Evolutionary conservation across 805 yeast genomes (phyloP).

Genomic region (Alloascoidea africana): DNA sequence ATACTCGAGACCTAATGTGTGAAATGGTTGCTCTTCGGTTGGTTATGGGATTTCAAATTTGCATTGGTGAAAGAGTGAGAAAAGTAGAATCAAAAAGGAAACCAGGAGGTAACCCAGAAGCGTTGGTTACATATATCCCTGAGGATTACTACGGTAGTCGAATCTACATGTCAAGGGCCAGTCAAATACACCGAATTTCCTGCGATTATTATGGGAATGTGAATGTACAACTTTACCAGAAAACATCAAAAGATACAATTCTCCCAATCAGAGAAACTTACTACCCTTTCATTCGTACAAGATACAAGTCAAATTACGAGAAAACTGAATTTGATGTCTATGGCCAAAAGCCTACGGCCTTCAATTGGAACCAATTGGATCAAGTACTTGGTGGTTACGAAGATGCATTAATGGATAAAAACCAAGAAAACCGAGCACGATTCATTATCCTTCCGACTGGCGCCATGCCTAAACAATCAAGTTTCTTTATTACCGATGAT

Average conservation of each 20-base stretch:
- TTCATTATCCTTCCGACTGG: constrained; percentile 68
- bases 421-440: constrained; percentile 51
- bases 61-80: constrained; percentile 54
- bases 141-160: constrained; percentile 37
- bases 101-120: constrained; percentile 37
- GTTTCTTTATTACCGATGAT: constrained; percentile 21
- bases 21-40: constrained; percentile 80
- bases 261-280: constrained; percentile 18
- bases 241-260: neutral
- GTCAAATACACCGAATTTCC: constrained; percentile 73
- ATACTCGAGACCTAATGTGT: constrained; percentile 49
- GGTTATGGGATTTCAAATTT: constrained; percentile 81
- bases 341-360: constrained; percentile 22
- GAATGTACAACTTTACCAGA: constrained; percentile 60
- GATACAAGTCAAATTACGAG: constrained; percentile 38
- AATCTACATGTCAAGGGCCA: constrained; percentile 61
- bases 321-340: neutral
- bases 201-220: constrained; percentile 60
- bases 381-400: constrained; percentile 86
- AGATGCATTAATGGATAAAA: constrained; percentile 42
- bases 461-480: constrained; percentile 45
- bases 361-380: constrained; percentile 88
- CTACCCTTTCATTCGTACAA: constrained; percentile 51
- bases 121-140: constrained; percentile 43
- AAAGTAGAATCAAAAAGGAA: constrained; percentile 47